Percentiles rank a stretch among this genome's conserved stretches.
These are phyloP conservation scores for Trichoderma sp. DNA, from an alignment of 2,329 filamentous ascomycete genomes.

Conservation along the genomic window DNA sequence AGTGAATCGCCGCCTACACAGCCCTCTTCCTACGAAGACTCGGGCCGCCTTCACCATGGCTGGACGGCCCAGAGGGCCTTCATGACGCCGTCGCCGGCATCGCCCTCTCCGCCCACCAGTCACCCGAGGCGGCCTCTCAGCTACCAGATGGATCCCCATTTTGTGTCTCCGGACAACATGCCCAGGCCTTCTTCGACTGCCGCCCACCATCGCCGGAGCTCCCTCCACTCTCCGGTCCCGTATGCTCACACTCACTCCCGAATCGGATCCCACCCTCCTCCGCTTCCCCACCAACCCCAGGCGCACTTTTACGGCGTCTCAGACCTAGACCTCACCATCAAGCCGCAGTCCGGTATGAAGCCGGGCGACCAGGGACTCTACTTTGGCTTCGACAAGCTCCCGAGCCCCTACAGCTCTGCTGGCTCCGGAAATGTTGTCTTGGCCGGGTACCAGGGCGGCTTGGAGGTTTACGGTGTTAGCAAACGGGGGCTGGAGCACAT, in stretches of 20 bases:
- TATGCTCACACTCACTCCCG: constrained; percentile 46
- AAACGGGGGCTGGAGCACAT: constrained; percentile 69
- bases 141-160: constrained; percentile 51
- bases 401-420: constrained; percentile 37
- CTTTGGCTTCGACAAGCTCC: constrained; percentile 76
- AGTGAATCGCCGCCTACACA: constrained; percentile 53
- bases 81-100: constrained; percentile 44
- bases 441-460: constrained; percentile 74
- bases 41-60: constrained; percentile 42
- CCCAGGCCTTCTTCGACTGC: constrained; percentile 36
- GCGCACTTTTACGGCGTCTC: constrained; percentile 74
- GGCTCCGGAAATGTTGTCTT: constrained; percentile 65
- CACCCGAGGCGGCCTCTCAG: constrained; percentile 48
- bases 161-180: constrained; percentile 41
- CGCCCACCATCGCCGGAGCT: constrained; percentile 40
- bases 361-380: constrained; percentile 70
- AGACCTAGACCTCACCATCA: constrained; percentile 69
- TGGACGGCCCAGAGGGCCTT: constrained; percentile 47
- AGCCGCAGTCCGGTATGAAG: constrained; percentile 52
- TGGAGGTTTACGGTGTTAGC: constrained; percentile 72
- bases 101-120: constrained; percentile 38
- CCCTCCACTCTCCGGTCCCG: constrained; percentile 43
- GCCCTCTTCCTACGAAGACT: constrained; percentile 51
- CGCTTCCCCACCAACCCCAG: constrained; percentile 71
- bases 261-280: constrained; percentile 48